Conservation (phyloP, 208 protist species). For the Zelonia costaricensis region DNA sequence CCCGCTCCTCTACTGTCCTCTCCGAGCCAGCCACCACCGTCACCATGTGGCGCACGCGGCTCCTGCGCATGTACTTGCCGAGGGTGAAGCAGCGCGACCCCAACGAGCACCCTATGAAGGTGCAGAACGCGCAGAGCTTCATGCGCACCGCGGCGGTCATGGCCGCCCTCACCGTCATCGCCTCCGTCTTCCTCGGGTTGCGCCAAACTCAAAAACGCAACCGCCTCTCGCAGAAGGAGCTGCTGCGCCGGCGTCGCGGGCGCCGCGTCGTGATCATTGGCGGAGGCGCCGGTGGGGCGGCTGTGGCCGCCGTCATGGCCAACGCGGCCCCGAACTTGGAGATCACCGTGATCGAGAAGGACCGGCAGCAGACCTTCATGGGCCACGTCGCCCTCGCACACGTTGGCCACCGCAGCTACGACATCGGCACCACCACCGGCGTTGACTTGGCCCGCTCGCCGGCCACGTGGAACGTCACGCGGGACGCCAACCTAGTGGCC, state of each 20-base stretch:
- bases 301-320: conserved; percentile 62
- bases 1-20: too few relatives aligned
- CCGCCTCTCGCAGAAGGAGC: conserved; percentile 31
- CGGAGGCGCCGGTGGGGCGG: conserved; percentile 60
- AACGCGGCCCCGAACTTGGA: conserved; percentile 45
- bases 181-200: conserved; percentile 36
- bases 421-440: conserved; percentile 73
- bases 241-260: conserved; percentile 28
- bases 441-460: conserved; percentile 71
- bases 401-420: conserved; percentile 89
- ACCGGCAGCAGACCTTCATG: conserved; percentile 61
- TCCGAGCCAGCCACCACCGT: too few relatives aligned
- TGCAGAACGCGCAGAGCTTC: conserved; percentile 55
- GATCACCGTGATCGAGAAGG: conserved; percentile 83
- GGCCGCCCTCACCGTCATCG: conserved; percentile 32
- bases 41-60: conserved; percentile 17
- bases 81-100: conserved; percentile 26
- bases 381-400: conserved; percentile 68
- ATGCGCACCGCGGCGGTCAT: conserved; percentile 31
- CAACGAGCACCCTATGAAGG: conserved; percentile 51
- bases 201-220: conserved; percentile 46
- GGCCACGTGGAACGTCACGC: conserved; percentile 78
- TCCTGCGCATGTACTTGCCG: conserved; percentile 70
- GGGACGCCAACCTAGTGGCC: conserved; percentile 65
- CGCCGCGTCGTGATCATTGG: conserved; percentile 81